Conservation (phyloP, 495 filamentous ascomycete genomes). For the Hypoxylon intermedium region DNA sequence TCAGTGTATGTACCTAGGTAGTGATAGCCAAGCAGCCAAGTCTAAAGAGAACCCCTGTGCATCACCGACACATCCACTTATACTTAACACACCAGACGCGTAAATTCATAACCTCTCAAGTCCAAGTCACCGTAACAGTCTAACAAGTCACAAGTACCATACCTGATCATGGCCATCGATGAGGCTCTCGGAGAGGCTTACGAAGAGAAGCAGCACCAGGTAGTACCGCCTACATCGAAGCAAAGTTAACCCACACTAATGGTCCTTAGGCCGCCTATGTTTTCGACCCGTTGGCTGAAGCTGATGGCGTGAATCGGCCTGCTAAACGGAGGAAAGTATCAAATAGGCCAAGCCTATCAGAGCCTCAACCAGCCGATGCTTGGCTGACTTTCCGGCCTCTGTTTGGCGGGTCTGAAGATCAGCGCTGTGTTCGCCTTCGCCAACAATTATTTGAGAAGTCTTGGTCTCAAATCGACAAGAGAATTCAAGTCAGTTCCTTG, state of each 20-base stretch:
- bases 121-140: neutral
- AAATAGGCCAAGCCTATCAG: constrained; percentile 39
- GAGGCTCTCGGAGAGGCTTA: constrained; percentile 30
- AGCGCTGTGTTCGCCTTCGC: constrained; percentile 60
- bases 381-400: constrained; percentile 62
- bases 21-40: no score
- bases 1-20: no score
- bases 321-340: constrained; percentile 68
- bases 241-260: constrained; percentile 33
- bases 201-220: constrained; percentile 57
- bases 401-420: constrained; percentile 66
- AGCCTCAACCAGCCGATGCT: constrained; percentile 14
- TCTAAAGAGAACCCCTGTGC: neutral
- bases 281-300: constrained; percentile 61
- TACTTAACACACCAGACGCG: constrained; percentile 17
- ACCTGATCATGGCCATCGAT: constrained; percentile 33
- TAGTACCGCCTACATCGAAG: constrained; percentile 36
- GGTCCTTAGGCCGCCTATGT: constrained; percentile 69
- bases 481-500: constrained; percentile 66
- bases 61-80: constrained; percentile 21
- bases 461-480: constrained; percentile 72
- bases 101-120: constrained; percentile 8
- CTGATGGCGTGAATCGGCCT: constrained; percentile 55
- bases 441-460: constrained; percentile 66
- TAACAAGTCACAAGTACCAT: neutral